Base-by-base conservation (phyloP, 495 filamentous ascomycete genomes). In the Aspergillus haitiensis region DNA sequence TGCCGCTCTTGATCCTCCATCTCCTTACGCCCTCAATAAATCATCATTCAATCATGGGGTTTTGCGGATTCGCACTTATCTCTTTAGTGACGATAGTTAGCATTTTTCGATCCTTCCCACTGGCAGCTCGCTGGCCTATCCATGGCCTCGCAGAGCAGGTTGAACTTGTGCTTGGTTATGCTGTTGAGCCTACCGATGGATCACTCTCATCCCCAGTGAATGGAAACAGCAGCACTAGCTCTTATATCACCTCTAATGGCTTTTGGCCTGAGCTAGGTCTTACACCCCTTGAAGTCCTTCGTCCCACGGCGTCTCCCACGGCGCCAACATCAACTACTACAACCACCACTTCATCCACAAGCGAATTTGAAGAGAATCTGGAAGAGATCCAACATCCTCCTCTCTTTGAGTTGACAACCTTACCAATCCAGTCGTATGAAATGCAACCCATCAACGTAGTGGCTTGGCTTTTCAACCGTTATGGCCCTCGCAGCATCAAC, bases 1-100 rank as follows among this genome's bases (percentile, higher is more conserved):
- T 21, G 16, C 44, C 44, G 15, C n/a, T 47, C 27, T 40, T n/a
- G 11, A 40, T n/a, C 37, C 37, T 40, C 37, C 37, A 40, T 40
- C 37, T 3, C n/a, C 21, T 27, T 27, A 27, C 37, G 37, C 37
- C 37, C 37, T 18, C 9, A 7, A 21, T 16, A 27, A 27, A 27
- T 27, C 21, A 27, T 3, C 21, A 27, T 9, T 6, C 11, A 34
- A 34, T 18, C 27, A 51, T 51, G 48, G 8, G 48, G n/a, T 8
- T 51, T 11, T 31, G 15, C 10, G 21, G 48, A 5, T 31, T 51
- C 13, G 48, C 21, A 33, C 18, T 51, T 6, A 10, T 58, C 44
- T 58, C 55, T 21, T 10, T 37, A 12, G 15, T 58, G 44, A n/a
- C 55, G 31, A 6, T 58, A 3, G 31, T 58, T 10, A 33, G 55